Percentiles rank a stretch among this genome's conserved stretches.
phyloP scores from a whole-genome alignment of 768 basidiomycete species.

The Russula sp. region DNA sequence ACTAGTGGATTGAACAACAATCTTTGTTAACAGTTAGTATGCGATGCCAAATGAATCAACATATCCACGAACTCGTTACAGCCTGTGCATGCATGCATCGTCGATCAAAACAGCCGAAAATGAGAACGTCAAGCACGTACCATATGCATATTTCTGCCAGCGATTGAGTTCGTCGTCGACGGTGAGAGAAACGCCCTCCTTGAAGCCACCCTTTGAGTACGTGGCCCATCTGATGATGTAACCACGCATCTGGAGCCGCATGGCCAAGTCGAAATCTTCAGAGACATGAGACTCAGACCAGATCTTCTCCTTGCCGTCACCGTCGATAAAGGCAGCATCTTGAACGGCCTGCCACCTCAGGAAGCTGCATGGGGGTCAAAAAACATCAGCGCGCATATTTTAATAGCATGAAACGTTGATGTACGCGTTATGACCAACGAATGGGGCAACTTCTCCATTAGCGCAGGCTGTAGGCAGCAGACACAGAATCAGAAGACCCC shows the following conservation, averaged over 20 bases:
- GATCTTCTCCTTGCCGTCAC: constrained; percentile 46
- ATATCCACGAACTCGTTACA: constrained; percentile 44
- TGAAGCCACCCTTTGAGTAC: constrained; percentile 78
- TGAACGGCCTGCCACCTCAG: constrained; percentile 55
- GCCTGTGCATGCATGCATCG: constrained; percentile 32
- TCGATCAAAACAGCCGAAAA: background rate
- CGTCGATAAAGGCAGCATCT: constrained; percentile 48
- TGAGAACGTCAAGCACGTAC: constrained; percentile 31
- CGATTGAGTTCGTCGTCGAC: constrained; percentile 87
- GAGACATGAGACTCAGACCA: constrained; percentile 65
- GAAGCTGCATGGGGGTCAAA: constrained; percentile 29
- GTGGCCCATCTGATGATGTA: constrained; percentile 65
- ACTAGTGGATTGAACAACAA: constrained; percentile 74
- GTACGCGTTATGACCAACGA: constrained; percentile 43
- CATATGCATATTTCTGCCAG: constrained; percentile 88
- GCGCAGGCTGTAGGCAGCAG: constrained; percentile 29
- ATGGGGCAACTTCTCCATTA: constrained; percentile 41
- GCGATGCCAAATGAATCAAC: background rate
- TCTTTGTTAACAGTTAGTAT: constrained; percentile 32
- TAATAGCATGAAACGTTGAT: background rate
- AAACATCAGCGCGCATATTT: background rate
- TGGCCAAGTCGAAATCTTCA: constrained; percentile 67
- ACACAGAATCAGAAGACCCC: background rate
- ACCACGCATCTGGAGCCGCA: constrained; percentile 50
- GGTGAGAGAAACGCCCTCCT: constrained; percentile 88